A percentile compares a stretch with the other conserved stretches of the same genome.
phyloP scores from a whole-genome alignment of 345 rosid species.

The Hypericum androsaemum region DNA sequence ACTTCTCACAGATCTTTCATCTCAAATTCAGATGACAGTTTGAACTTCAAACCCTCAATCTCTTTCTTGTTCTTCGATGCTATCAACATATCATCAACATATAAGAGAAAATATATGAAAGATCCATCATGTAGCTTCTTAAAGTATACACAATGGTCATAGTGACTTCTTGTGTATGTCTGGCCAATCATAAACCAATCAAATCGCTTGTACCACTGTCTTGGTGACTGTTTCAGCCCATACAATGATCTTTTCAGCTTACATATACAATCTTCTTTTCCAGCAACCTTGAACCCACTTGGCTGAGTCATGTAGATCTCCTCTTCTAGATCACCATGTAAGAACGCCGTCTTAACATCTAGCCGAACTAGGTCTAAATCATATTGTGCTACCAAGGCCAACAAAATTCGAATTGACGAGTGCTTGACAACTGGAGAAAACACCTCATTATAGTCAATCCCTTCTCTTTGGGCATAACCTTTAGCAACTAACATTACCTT shows the following conservation, averaged over 20 bases:
- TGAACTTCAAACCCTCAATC: slow-evolving; percentile 1
- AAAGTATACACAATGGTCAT: slow-evolving; percentile 1
- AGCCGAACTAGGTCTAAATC: background rate
- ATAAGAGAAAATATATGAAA: background rate
- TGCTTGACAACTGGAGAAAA: background rate
- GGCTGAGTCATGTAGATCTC: slow-evolving; percentile 2
- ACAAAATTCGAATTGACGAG: background rate
- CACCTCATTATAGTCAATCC: slow-evolving; percentile 4
- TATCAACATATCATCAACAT: slow-evolving; percentile 10
- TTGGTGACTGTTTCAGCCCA: background rate
- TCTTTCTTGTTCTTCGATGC: background rate
- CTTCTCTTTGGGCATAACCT: background rate
- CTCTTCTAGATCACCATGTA: background rate
- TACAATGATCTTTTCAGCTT: background rate
- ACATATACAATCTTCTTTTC: background rate
- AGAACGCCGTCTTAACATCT: background rate
- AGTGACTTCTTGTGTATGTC: background rate
- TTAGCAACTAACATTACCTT: background rate
- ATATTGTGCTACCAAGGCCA: background rate
- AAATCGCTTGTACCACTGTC: slow-evolving; percentile 5
- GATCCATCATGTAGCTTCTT: background rate
- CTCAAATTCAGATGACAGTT: slow-evolving; percentile 3
- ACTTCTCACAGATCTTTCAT: slow-evolving; percentile 2
- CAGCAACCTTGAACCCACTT: background rate
- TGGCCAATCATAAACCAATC: background rate